Base-by-base conservation (phyloP, 176 grass and related monocot genomes). In the Bonia amplexicaulis region DNA sequence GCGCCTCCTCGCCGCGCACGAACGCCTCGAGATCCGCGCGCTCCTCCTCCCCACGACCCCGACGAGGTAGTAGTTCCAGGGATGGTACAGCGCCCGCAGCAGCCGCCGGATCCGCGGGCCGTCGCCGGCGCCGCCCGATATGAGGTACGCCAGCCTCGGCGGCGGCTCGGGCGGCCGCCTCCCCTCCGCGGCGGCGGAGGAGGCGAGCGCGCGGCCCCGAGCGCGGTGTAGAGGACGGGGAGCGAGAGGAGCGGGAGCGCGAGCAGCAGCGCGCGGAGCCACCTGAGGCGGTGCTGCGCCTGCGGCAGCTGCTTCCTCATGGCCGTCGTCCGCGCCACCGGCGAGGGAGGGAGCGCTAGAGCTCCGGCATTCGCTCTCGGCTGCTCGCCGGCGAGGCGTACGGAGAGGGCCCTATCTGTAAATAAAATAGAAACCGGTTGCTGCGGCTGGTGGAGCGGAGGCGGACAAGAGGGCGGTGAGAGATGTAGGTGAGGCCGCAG, bases 21-120 rank as follows among this genome's bases (percentile, higher is more conserved):
- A 95, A 94, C 48, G 84, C 90, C 64, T 69, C 89, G 85, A 98
- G 90, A 90, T 95, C 93, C 83, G 86, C 87, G 35, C 88, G 90
- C 31, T 94, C 96, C 26, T 80, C 88, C 65, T 87, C 85, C 17
- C 76, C 2, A 88, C 51, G 26, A 87, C 88, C 33, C 93, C 89
- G 66, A 98, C 71, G 58, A 98, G 80, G 80, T 98, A 98, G 87
- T 66, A 94, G 74, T 98, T 98, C 96, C 93, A 90, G 12, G 96
- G 96, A 62, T 98, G 96, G 90, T 98, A 98, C 57, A 90, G 74
- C 55, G 91, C 96, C 81, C 73, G 80, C 46, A 98, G 84, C 60
- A 95, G 77, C 81, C 96, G 53, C 78, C 79, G 88, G 86, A 98
- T 80, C 80, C 93, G 90, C 82, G 76, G 77, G 62, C 84, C 91